phyloP scores from a whole-genome alignment of 106 monocot genomes.

The Ottelia alismoides region DNA sequence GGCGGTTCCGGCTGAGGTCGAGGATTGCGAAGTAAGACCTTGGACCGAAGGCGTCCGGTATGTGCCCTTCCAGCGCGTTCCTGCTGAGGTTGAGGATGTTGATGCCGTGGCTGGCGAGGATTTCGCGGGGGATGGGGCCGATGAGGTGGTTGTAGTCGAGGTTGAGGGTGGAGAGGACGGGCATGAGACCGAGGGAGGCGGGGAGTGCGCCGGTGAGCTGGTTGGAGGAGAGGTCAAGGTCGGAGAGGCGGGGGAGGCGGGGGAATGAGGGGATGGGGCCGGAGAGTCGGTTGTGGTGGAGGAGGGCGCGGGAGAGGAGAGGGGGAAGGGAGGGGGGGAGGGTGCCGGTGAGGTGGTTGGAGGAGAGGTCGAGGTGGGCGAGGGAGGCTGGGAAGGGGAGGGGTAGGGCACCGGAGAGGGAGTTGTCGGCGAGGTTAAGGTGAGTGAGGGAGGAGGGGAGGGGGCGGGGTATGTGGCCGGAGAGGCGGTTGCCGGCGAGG shows the following conservation, averaged over 20 bases:
- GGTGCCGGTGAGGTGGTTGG: too few relatives aligned
- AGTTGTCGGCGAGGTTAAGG: too few relatives aligned
- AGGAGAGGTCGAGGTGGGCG: too few relatives aligned
- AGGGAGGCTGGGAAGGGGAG: too few relatives aligned
- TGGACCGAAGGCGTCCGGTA: slow-evolving; percentile 12
- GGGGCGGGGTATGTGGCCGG: slow-evolving; percentile 7
- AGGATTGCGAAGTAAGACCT: slow-evolving; percentile 16
- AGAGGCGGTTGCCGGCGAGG: slow-evolving; percentile 57
- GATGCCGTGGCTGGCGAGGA: neutral
- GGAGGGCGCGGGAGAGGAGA: slow-evolving; percentile 62
- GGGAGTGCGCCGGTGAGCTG: too few relatives aligned
- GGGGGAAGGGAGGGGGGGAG: too few relatives aligned
- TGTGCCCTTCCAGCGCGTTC: slow-evolving; percentile 1
- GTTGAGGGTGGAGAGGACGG: too few relatives aligned
- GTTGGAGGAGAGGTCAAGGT: too few relatives aligned
- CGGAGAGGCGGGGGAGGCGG: too few relatives aligned
- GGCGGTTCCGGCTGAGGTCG: slow-evolving; percentile 8
- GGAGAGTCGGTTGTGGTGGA: slow-evolving; percentile 46
- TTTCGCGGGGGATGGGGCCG: neutral
- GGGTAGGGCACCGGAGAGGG: slow-evolving; percentile 3
- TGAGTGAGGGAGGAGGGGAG: slow-evolving; percentile 3
- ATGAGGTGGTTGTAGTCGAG: slow-evolving; percentile 4
- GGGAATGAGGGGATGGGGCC: slow-evolving; percentile 35
- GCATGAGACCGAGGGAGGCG: too few relatives aligned
- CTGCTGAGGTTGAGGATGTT: slow-evolving; percentile 13